phyloP scores from a whole-genome alignment of 2,329 filamentous ascomycete genomes.

The Cordyceps fumosorosea region DNA sequence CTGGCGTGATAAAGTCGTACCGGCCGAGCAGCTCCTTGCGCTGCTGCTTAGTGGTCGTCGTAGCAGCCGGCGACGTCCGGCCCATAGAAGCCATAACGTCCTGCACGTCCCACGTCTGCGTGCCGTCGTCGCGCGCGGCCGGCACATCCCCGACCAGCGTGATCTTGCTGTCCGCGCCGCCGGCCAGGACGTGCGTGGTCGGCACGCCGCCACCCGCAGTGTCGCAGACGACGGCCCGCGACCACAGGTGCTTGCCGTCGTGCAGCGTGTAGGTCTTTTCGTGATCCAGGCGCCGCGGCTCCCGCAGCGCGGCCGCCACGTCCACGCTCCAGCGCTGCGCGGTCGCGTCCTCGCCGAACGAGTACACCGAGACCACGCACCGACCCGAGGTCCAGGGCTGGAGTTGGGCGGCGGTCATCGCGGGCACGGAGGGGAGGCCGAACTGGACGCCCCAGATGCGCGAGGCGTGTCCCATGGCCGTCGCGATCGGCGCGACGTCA shows the following conservation, averaged over 20 bases:
- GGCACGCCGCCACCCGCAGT: slow-evolving; percentile 21
- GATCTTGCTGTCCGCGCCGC: slow-evolving; percentile 76
- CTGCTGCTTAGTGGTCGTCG: background rate
- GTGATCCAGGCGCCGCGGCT: slow-evolving; percentile 36
- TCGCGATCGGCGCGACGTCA: slow-evolving; percentile 48
- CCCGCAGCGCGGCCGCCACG: background rate
- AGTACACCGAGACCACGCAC: slow-evolving; percentile 51
- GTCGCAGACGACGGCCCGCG: slow-evolving; percentile 42
- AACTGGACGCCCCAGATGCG: slow-evolving; percentile 87
- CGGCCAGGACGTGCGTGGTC: slow-evolving; percentile 54
- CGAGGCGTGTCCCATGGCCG: slow-evolving; percentile 78
- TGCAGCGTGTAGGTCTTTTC: slow-evolving; percentile 57
- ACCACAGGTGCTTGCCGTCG: slow-evolving; percentile 87
- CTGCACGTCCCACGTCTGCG: slow-evolving; percentile 25
- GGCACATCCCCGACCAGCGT: slow-evolving; percentile 35
- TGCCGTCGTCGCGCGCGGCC: background rate
- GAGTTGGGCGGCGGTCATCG: background rate
- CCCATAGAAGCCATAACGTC: slow-evolving; percentile 22
- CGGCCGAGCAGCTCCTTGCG: slow-evolving; percentile 45
- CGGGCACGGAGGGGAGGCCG: slow-evolving; percentile 24
- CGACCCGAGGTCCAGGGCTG: background rate
- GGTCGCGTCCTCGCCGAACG: slow-evolving; percentile 80
- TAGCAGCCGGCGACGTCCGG: slow-evolving; percentile 2
- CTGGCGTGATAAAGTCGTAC: slow-evolving; percentile 55
- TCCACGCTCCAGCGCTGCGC: slow-evolving; percentile 64